These are phyloP conservation scores for Neoboletus magnificus DNA, from an alignment of 768 basidiomycete species.

Conservation along the genomic window DNA sequence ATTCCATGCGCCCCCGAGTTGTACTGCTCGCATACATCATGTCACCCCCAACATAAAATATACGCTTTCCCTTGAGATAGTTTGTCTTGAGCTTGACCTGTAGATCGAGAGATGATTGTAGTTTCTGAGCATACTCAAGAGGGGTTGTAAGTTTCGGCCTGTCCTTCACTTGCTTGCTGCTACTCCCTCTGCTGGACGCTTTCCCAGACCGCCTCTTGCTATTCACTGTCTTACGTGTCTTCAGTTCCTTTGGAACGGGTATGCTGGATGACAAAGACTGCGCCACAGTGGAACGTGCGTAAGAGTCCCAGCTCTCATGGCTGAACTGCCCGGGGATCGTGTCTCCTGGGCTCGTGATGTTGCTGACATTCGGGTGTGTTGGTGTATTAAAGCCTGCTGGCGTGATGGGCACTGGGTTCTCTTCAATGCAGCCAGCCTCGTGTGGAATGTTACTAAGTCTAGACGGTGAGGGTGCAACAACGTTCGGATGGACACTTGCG, in stretches of 20 bases:
- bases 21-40: conserved; percentile 46
- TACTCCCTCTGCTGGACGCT: not conserved
- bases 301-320: not conserved
- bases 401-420: not conserved
- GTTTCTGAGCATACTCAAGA: conserved; percentile 50
- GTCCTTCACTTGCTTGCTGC: conserved; percentile 35
- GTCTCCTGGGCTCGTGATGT: conserved; percentile 21
- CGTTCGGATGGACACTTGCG: not conserved
- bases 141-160: conserved; percentile 45
- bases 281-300: not conserved
- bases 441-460: not conserved
- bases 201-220: conserved; percentile 16
- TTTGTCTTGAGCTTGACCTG: conserved; percentile 18
- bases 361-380: conserved; percentile 5
- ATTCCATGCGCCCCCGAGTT: conserved; percentile 57
- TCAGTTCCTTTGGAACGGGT: not conserved
- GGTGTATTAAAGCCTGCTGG: conserved; percentile 10
- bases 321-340: not conserved
- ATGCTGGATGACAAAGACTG: not conserved
- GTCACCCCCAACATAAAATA: conserved; percentile 62
- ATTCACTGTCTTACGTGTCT: conserved; percentile 20
- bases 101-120: conserved; percentile 34
- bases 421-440: not conserved
- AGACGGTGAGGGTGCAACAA: not conserved
- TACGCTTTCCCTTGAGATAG: conserved; percentile 50